Percentiles rank a stretch among this genome's conserved stretches.
Evolutionary conservation across 495 filamentous ascomycete species (phyloP).

Genomic region (Astrothelium macrocarpum): DNA sequence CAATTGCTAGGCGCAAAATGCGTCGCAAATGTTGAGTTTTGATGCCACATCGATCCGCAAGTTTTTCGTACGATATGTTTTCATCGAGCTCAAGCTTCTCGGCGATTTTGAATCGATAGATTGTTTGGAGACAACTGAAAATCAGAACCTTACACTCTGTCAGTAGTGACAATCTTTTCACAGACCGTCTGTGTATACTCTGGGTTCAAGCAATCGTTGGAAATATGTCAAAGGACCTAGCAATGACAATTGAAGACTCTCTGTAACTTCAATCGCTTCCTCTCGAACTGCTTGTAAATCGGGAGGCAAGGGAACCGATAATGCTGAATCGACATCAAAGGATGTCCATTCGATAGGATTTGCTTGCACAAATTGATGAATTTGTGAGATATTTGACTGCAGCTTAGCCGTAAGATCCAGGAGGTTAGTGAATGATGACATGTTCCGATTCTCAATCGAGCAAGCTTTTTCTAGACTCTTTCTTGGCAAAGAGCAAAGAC

Average conservation of each 20-base stretch:
- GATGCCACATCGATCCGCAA: neutral
- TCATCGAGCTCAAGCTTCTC: neutral
- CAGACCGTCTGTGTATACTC: neutral
- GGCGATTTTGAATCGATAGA: neutral
- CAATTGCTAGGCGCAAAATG: neutral
- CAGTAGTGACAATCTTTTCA: neutral
- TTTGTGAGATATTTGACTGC: neutral
- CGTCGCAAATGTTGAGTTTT: neutral
- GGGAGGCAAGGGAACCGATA: neutral
- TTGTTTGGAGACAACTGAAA: neutral
- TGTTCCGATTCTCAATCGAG: neutral
- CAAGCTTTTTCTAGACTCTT: neutral
- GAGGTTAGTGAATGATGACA: neutral
- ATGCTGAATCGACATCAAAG: neutral
- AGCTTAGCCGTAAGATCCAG: neutral
- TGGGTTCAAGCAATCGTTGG: neutral
- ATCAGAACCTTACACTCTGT: neutral
- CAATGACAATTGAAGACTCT: neutral
- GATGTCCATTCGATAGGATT: neutral
- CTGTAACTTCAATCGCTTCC: neutral
- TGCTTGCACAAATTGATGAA: neutral
- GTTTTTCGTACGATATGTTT: neutral
- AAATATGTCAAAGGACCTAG: neutral
- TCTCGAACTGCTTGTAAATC: neutral
- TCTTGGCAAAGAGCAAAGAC: no score